Evolutionary conservation across 164 flowering plant genomes (phyloP).

Genomic region (Vitis labrusca): DNA sequence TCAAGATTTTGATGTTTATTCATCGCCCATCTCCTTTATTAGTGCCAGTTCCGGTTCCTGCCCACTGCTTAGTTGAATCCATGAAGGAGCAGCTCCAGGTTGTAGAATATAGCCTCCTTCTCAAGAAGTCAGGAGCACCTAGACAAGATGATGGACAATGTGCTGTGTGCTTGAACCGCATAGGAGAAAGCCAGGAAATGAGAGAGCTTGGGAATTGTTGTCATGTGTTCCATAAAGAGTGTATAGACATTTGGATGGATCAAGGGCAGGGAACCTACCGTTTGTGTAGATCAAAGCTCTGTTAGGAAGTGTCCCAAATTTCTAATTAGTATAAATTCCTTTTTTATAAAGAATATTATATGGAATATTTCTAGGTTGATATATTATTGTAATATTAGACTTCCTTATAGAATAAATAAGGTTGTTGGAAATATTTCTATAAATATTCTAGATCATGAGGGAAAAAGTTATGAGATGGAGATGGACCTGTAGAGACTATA

Average conservation of each 20-base stretch:
- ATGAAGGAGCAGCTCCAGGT: slow-evolving; percentile 16
- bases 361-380: no score
- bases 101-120: slow-evolving; percentile 1
- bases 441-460: no score
- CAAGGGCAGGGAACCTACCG: slow-evolving; percentile 24
- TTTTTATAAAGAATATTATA: no score
- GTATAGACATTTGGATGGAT: slow-evolving; percentile 25
- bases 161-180: slow-evolving; percentile 24
- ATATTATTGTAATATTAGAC: no score
- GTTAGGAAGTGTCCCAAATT: no score
- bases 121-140: background rate
- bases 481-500: no score
- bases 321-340: background rate
- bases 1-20: no score
- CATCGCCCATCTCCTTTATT: background rate
- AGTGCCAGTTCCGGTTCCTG: background rate
- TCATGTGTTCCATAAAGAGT: slow-evolving; percentile 20
- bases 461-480: no score
- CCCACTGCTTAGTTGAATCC: background rate
- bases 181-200: slow-evolving; percentile 14
- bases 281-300: slow-evolving; percentile 19
- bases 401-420: no score
- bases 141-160: background rate
- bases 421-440: no score
- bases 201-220: slow-evolving; percentile 23